Base-by-base conservation (phyloP, 2,329 filamentous ascomycete species). In the Diplodia scrobiculata region DNA sequence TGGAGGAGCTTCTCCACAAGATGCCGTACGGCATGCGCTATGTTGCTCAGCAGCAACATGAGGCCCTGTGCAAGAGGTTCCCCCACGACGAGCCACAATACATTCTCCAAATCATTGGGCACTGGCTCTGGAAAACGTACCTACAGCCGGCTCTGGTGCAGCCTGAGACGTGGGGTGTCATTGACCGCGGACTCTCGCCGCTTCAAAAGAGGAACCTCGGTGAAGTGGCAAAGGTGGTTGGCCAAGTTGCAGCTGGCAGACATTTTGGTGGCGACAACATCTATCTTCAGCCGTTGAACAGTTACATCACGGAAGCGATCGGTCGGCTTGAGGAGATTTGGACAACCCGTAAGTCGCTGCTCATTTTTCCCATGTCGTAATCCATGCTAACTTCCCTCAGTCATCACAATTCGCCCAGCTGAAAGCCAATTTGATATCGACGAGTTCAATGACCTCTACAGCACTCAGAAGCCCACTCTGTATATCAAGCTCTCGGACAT, bases 401-500 rank as follows among this genome's bases (percentile, higher is more conserved):
- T 98, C 68, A 91, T 99, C 70, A 87, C 89, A 13, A 91, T 98
- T 13, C 88, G 90, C 14, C 89, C 95, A 72, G 91, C 92, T 0
- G 95, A 99, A 78, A 85, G 87, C 63, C 95, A 95, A 27, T 99
- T 98, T 74, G 93, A 98, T 77, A 97, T 99, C 75, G 95, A 99
- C 75, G 95, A 98, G 76, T 99, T 95, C 85, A 98, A 97, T 75
- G 95, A 99, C 74, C 84, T 99, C 6, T 98, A 98, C 75, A 91
- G 94, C 66, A 93, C 96, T 77, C 95, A 92, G 69, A 97, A 97
- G 78, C 95, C 95, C 6, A 98, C 94, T 0, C 84, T 99, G n/a
- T 99, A 98, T 81, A 97, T 99, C 82, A 99, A 99, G 81, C 94
- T 99, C 86, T 87, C 91, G 17, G 95, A 99, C 76, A 93, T 99